Percentiles rank a stretch among this genome's conserved stretches.
Conservation (phyloP, 176 grass and related monocot species). For the Cenchrus americanus region DNA sequence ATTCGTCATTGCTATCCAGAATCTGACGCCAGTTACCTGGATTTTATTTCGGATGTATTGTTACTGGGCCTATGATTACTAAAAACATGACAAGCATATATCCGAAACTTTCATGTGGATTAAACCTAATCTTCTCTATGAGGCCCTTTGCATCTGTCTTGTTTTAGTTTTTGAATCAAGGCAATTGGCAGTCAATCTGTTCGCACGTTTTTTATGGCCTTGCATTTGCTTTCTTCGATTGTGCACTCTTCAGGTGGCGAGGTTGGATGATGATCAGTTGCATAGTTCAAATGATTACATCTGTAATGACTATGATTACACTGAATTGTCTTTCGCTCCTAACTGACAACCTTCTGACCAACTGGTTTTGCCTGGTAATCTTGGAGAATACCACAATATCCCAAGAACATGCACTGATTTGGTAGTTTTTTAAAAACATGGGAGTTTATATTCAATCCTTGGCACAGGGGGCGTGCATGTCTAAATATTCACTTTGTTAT, state of each 20-base stretch:
- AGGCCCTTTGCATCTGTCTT: not conserved
- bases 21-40: too few species aligned
- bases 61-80: constrained; percentile 23
- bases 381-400: not conserved
- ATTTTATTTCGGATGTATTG: not conserved
- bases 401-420: not conserved
- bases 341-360: constrained; percentile 29
- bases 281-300: constrained; percentile 44
- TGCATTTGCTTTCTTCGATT: not conserved
- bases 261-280: constrained; percentile 35
- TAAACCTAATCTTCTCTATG: constrained; percentile 40
- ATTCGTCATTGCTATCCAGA: not conserved
- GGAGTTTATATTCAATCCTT: not conserved
- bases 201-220: not conserved
- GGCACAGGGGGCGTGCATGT: not conserved
- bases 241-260: not conserved
- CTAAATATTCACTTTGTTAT: not conserved
- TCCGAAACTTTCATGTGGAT: constrained; percentile 41
- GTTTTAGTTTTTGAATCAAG: not conserved
- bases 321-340: constrained; percentile 41
- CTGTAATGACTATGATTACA: constrained; percentile 22
- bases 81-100: constrained; percentile 48
- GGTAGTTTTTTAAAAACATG: not conserved
- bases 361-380: not conserved
- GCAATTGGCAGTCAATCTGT: not conserved